Evolutionary conservation across 768 basidiomycete genomes (phyloP), one percentile per base, ranked within the genome.

Genomic region (Mycena belliarum): DNA sequence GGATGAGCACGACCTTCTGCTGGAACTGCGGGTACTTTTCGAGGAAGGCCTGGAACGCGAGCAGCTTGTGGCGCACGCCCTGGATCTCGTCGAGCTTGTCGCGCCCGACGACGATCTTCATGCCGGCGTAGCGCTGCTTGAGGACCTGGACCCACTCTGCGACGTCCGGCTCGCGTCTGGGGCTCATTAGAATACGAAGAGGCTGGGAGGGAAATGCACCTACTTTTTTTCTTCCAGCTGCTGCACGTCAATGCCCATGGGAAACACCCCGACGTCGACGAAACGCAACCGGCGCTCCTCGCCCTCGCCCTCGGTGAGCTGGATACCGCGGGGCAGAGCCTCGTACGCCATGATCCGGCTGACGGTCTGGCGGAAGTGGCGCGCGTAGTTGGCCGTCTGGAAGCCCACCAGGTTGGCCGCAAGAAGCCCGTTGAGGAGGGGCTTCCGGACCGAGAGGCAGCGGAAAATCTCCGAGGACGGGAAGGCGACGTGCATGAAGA

Each of bases 401-500:
- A 98, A 98, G 3, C 92, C 93, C 29, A 98, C 86, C 42, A 96
- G 82, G 74, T 98, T 93, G 25, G 95, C 92, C 15, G 80, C 94
- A n/a, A 98, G 89, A 68, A 99, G 78, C 18, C 96, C 96, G 32
- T 85, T 81, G 24, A 98, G 78, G 23, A 97, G 81, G 23, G 88
- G 82, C 61, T 87, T 82, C 49, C 89, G 82, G 4, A 91, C 85
- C 4, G 89, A 87, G 28, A 98, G 78, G 72, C 94, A 96, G 9
- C 95, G 82, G 81, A 97, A 97, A 64, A 97, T 95, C 73, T 98
- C 96, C 25, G 91, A 93, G 40, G 87, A 89, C 4, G 95, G 96
- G 76, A 97, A 98, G 3, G 96, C 92, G 54, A 95, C 94, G 69
- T 98, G 96, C 74, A 97, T 84, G 81, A 98, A 98, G 83, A 98